Evolutionary conservation across 2,329 filamentous ascomycete species (phyloP).

Genomic region (Ilyonectria mors-panacis): DNA sequence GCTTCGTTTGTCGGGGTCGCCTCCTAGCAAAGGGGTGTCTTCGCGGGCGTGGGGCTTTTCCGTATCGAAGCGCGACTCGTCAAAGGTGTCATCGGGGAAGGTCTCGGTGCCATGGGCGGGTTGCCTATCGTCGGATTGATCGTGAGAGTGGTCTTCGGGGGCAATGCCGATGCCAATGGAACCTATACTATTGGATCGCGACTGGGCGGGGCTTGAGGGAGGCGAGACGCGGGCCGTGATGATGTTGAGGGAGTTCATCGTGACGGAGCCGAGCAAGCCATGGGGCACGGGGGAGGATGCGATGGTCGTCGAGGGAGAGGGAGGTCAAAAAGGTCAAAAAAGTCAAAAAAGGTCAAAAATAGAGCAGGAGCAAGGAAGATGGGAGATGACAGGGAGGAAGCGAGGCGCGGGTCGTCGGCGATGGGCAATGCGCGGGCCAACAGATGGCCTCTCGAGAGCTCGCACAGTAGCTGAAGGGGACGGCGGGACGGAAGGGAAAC

Average conservation of each 20-base stretch:
- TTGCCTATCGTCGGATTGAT: slow-evolving; percentile 50
- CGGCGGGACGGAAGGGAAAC: slow-evolving; percentile 35
- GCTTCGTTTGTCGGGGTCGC: slow-evolving; percentile 55
- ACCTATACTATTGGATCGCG: slow-evolving; percentile 73
- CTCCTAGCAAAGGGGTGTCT: slow-evolving; percentile 73
- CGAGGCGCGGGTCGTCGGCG: slow-evolving; percentile 32
- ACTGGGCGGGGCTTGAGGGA: slow-evolving; percentile 68
- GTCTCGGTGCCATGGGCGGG: slow-evolving; percentile 53
- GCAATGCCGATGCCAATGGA: slow-evolving; percentile 65
- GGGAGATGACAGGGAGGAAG: slow-evolving; percentile 18
- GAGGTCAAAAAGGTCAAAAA: slow-evolving; percentile 14
- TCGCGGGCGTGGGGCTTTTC: slow-evolving; percentile 65
- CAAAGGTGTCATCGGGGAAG: slow-evolving; percentile 55
- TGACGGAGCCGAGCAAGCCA: slow-evolving; percentile 71
- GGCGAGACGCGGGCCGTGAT: slow-evolving; percentile 86
- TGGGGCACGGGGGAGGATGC: slow-evolving; percentile 52
- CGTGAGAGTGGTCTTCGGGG: slow-evolving; percentile 54
- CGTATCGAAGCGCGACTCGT: slow-evolving; percentile 56
- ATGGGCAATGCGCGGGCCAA: slow-evolving; percentile 35
- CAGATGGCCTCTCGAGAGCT: slow-evolving; percentile 23
- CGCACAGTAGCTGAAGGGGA: slow-evolving; percentile 28
- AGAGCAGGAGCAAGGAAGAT: slow-evolving; percentile 19
- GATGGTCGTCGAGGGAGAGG: slow-evolving; percentile 16
- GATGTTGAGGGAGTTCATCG: slow-evolving; percentile 98
- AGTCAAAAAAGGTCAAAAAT: slow-evolving; percentile 25